Conservation (phyloP, 352 stramenopile genomes). For the Pythium angustatum region DNA sequence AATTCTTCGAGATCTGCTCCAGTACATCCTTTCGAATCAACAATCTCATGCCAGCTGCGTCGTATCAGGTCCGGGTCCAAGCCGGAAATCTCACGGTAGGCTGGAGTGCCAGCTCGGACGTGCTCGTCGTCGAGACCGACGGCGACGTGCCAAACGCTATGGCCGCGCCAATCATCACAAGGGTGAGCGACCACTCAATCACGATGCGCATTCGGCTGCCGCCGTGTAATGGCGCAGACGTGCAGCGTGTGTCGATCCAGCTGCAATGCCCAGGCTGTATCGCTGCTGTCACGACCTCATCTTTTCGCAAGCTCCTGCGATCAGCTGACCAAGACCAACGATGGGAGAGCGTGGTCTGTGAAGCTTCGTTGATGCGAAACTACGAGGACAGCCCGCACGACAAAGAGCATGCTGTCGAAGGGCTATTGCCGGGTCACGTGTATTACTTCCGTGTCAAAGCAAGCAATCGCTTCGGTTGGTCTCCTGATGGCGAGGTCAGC, state of each 20-base stretch:
- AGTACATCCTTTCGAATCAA: slow-evolving; percentile 30
- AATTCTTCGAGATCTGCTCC: slow-evolving; percentile 31
- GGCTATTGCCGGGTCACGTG: slow-evolving; percentile 41
- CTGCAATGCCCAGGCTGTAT: slow-evolving; percentile 44
- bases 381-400: slow-evolving; percentile 23
- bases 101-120: slow-evolving; percentile 38
- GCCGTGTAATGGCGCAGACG: slow-evolving; percentile 39
- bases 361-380: slow-evolving; percentile 30
- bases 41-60: slow-evolving; percentile 45
- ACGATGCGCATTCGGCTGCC: slow-evolving; percentile 42
- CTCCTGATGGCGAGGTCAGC: slow-evolving; percentile 46
- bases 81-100: slow-evolving; percentile 48
- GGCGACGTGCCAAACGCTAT: slow-evolving; percentile 48
- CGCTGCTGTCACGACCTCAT: slow-evolving; percentile 27
- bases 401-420: slow-evolving; percentile 36
- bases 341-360: slow-evolving; percentile 39
- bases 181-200: slow-evolving; percentile 44
- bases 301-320: slow-evolving; percentile 39
- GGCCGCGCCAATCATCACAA: slow-evolving; percentile 34
- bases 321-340: slow-evolving; percentile 34
- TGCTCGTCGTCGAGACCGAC: slow-evolving; percentile 35
- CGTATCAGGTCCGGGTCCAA: slow-evolving; percentile 44
- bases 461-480: slow-evolving; percentile 53
- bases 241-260: slow-evolving; percentile 42
- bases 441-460: slow-evolving; percentile 57